Evolutionary conservation across 1,139 yeast species (phyloP).

Genomic region (Kodamaea suecica): DNA sequence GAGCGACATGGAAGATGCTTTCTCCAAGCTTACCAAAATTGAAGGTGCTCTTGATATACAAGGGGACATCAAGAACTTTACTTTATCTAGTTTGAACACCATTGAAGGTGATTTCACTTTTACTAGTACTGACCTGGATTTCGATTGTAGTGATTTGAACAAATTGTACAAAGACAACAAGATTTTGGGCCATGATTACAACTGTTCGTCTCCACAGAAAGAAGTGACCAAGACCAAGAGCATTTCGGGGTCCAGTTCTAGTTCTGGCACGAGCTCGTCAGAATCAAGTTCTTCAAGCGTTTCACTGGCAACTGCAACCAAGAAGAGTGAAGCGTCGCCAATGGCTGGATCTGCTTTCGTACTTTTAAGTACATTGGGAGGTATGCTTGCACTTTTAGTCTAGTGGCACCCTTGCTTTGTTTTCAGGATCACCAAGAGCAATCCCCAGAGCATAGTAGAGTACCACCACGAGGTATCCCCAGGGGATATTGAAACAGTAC

Average conservation of each 20-base stretch:
- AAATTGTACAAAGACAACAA: slow-evolving; percentile 30
- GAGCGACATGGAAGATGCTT: slow-evolving; percentile 31
- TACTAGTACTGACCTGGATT: slow-evolving; percentile 36
- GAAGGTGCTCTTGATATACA: slow-evolving; percentile 44
- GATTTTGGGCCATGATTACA: slow-evolving; percentile 47
- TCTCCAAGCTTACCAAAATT: slow-evolving; percentile 31
- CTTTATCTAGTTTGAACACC: slow-evolving; percentile 35
- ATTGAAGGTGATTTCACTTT: slow-evolving; percentile 46
- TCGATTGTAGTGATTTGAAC: slow-evolving; percentile 38
- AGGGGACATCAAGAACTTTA: slow-evolving; percentile 41
- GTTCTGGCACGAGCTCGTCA: slow-evolving; percentile 17
- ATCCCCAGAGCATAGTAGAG: no score
- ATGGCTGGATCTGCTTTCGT: no score
- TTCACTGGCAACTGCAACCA: not conserved
- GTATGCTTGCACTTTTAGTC: no score
- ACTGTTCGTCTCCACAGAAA: slow-evolving; percentile 37
- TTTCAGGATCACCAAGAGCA: no score
- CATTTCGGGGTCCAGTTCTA: slow-evolving; percentile 14
- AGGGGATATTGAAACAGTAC: no score
- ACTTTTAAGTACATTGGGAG: no score
- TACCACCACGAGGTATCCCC: no score
- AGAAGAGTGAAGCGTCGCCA: slow-evolving; percentile 6
- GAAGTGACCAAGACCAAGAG: slow-evolving; percentile 13
- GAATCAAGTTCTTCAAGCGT: slow-evolving; percentile 14
- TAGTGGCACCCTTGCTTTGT: no score